Evolutionary conservation across 768 basidiomycete species (phyloP), one percentile per base, ranked within the genome.

Genomic region (Piloderma croceum): DNA sequence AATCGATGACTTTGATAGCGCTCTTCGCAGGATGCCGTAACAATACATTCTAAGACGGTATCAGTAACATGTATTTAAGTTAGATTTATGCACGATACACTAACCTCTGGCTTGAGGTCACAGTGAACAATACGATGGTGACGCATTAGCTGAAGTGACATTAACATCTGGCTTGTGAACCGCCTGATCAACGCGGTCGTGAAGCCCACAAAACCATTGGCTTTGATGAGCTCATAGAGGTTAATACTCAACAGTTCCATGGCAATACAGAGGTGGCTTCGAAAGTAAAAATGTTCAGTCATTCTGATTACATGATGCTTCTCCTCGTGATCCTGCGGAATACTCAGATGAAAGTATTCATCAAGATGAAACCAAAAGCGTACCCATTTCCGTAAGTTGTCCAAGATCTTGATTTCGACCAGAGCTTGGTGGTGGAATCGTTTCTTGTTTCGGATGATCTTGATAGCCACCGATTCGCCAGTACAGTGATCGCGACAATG

Each of bases 401-500:
- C 91, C 47, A 99, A 68, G 43, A 99, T 97, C 66, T 97, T 97
- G 65, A 98, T 94, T 67, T 98, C 96, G n/a, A 98, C 93, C 32
- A 98, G 62, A 1, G 94, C 96, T 61, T 98, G 96, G 53, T 94
- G 90, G 60, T 98, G 93, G 70, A 98, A 98, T 35, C 96, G 76
- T 64, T 98, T 97, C 73, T 97, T 98, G 70, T 98, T 98, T 29
- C 96, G 81, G 52, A 99, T 98, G 47, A 99, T 98, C 73, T 99
- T 99, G 68, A 99, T 82, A 13, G 96, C 96, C 7, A 98, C 90
- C n/a, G 90, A 92, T 53, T 88, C 78, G 7, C 96, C 96, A 10
- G 92, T 91, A 54, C 79, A 81, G 58, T 98, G 90, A 63, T 98
- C 96, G 31, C 94, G 82, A 61, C 94, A 97, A 57, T 89, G 84